phyloP scores from a whole-genome alignment of 352 stramenopile genomes.

The Pythium pectinolyticum region DNA sequence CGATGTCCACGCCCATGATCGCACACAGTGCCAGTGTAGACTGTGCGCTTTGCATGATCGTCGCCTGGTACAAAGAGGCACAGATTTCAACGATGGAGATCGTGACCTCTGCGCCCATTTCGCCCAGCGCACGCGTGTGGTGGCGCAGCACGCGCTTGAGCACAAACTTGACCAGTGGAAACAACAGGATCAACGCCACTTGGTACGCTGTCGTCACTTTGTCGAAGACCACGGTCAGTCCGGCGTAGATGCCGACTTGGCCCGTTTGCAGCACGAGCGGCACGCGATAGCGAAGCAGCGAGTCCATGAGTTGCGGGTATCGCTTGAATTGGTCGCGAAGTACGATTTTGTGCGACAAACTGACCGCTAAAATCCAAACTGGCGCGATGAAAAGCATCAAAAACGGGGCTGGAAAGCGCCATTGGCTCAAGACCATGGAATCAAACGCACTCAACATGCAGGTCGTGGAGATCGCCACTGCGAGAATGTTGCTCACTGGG shows the following conservation, averaged over 20 bases:
- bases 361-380: background rate
- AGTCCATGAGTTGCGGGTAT: background rate
- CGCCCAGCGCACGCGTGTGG: background rate
- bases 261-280: constrained; percentile 8
- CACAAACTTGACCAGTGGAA: constrained; percentile 16
- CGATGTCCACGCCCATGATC: constrained; percentile 16
- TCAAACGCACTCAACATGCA: background rate
- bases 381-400: background rate
- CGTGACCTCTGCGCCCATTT: constrained; percentile 12
- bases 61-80: constrained; percentile 19
- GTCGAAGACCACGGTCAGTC: constrained; percentile 12
- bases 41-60: constrained; percentile 14
- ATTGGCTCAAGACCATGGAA: background rate
- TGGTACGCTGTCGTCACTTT: background rate
- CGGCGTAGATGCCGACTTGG: constrained; percentile 9
- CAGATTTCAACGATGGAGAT: constrained; percentile 16
- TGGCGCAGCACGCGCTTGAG: constrained; percentile 11
- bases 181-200: constrained; percentile 4
- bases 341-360: background rate
- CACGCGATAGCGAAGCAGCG: background rate
- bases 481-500: background rate
- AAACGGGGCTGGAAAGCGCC: constrained; percentile 15
- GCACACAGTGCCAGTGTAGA: background rate
- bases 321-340: background rate
- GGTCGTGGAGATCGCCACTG: background rate